Conservation (phyloP, 148 eudicot genomes). For the Arbutus unedo region DNA sequence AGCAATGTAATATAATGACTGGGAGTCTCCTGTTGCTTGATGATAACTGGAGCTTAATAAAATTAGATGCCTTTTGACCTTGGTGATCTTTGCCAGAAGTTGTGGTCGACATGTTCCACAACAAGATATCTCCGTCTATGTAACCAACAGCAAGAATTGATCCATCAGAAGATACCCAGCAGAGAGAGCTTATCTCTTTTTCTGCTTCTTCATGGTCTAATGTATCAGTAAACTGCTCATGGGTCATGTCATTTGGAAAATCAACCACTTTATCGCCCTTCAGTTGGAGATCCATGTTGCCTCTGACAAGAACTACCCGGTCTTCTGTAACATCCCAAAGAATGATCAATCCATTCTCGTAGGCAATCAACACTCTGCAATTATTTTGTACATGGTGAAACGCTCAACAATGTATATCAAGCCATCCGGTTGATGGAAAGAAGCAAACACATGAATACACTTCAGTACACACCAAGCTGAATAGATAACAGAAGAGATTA, state of each 20-base stretch:
- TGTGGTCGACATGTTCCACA: conserved; percentile 64
- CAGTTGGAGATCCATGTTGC: conserved; percentile 50
- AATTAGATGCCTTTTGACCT: conserved; percentile 46
- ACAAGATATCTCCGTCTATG: conserved; percentile 87
- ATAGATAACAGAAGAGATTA: not conserved
- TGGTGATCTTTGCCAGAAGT: conserved; percentile 36
- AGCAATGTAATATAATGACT: conserved; percentile 86
- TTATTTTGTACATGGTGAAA: not conserved
- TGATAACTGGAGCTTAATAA: conserved; percentile 70
- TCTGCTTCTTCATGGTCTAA: conserved; percentile 48
- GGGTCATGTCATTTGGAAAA: conserved; percentile 31
- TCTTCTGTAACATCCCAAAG: conserved; percentile 83
- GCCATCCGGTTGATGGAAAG: not conserved
- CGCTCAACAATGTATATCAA: not conserved
- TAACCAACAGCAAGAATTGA: conserved; percentile 91
- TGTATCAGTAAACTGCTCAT: conserved; percentile 29
- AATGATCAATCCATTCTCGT: conserved; percentile 72
- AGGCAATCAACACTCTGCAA: conserved; percentile 77
- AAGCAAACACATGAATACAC: not conserved
- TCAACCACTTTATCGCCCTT: conserved; percentile 29
- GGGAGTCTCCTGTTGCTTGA: conserved; percentile 77
- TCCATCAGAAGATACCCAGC: conserved; percentile 95
- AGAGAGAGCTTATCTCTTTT: conserved; percentile 82
- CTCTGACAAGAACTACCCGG: conserved; percentile 57
- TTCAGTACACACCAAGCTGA: not conserved